These are phyloP conservation scores for Colletotrichum kahawae DNA, from an alignment of 2,329 filamentous ascomycete genomes.

Conservation along the genomic window DNA sequence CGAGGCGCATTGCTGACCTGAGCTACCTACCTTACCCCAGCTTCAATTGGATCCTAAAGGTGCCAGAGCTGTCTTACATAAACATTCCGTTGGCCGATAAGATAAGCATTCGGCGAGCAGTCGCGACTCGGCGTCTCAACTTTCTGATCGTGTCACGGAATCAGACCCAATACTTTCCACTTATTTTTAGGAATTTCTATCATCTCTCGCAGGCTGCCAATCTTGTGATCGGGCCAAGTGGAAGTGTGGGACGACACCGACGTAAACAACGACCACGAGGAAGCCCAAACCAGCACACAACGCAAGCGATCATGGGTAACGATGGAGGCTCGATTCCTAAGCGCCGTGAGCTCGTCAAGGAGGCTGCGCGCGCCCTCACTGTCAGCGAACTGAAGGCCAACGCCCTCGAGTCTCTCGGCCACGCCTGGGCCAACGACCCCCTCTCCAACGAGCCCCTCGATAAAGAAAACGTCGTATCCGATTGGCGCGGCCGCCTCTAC, in stretches of 20 bases:
- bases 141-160: not conserved
- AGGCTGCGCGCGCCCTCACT: conserved; percentile 82
- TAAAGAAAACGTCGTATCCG: conserved; percentile 77
- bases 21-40: not conserved
- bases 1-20: not conserved
- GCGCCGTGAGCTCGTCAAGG: conserved; percentile 93
- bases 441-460: conserved; percentile 80
- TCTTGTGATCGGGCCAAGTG: not conserved
- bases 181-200: not conserved
- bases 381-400: conserved; percentile 88
- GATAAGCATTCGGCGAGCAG: not conserved
- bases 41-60: not conserved
- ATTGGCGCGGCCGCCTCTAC: conserved; percentile 84
- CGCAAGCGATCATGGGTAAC: conserved; percentile 76
- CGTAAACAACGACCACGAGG: not conserved
- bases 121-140: not conserved
- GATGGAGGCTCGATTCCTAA: conserved; percentile 97
- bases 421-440: conserved; percentile 87
- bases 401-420: conserved; percentile 81
- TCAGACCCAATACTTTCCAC: not conserved
- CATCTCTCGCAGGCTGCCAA: not conserved
- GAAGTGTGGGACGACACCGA: not conserved
- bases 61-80: not conserved
- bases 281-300: not conserved
- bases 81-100: not conserved